Evolutionary conservation across 1,284 basidiomycete genomes (phyloP).

Genomic region (Thelephora terrestris): DNA sequence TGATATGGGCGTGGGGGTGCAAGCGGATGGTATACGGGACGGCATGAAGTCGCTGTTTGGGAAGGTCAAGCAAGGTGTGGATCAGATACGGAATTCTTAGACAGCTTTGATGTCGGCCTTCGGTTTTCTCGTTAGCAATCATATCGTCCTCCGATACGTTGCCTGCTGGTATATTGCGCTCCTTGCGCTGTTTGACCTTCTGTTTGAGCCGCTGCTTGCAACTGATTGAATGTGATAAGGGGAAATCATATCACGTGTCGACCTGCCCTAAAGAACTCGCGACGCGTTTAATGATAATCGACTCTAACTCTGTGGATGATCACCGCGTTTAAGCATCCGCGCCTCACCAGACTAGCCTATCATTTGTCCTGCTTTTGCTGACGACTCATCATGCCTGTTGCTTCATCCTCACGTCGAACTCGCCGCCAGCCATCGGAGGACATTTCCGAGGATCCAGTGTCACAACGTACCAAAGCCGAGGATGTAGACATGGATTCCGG

Average conservation of each 20-base stretch:
- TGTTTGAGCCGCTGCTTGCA: too few relatives aligned
- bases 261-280: too few relatives aligned
- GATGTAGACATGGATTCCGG: conserved; percentile 38
- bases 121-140: too few relatives aligned
- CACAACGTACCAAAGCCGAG: conserved; percentile 21
- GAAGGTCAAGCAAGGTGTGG: conserved; percentile 83
- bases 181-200: too few relatives aligned
- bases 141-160: too few relatives aligned
- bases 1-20: conserved; percentile 54
- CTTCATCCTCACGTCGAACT: conserved; percentile 32
- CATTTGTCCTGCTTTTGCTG: background rate
- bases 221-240: too few relatives aligned
- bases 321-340: conserved; percentile 6
- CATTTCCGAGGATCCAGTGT: conserved; percentile 44
- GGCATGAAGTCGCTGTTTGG: conserved; percentile 81
- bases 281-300: too few relatives aligned
- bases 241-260: too few relatives aligned
- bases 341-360: too few relatives aligned
- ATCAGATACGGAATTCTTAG: conserved; percentile 33
- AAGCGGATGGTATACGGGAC: conserved; percentile 75
- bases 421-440: conserved; percentile 39
- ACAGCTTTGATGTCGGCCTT: too few relatives aligned
- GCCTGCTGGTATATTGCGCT: too few relatives aligned
- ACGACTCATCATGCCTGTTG: conserved; percentile 29
- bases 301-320: too few relatives aligned